phyloP scores from a whole-genome alignment of 176 grass and related monocot genomes.

The Oryza punctata region DNA sequence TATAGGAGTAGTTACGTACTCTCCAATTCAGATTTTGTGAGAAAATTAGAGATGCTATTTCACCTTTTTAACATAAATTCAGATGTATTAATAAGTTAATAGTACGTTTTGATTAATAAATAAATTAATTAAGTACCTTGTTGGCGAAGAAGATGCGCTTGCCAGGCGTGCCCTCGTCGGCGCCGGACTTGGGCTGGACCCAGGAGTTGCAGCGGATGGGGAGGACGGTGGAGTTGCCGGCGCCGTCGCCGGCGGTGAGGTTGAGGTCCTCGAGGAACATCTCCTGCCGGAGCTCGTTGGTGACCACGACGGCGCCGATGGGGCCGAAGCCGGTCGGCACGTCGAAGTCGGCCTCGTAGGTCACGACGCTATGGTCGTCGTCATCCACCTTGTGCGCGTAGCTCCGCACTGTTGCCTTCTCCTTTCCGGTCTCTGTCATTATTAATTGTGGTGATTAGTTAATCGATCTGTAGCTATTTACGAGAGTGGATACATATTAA shows the following conservation, averaged over 20 bases:
- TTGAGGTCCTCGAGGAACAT: slow-evolving; percentile 66
- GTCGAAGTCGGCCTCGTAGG: slow-evolving; percentile 56
- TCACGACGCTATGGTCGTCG: slow-evolving; percentile 30
- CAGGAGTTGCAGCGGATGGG: slow-evolving; percentile 69
- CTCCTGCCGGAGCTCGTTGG: slow-evolving; percentile 54
- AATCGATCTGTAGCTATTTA: too few relatives aligned
- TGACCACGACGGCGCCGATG: slow-evolving; percentile 65
- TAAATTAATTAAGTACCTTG: slow-evolving; percentile 36
- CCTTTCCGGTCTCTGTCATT: slow-evolving; percentile 44
- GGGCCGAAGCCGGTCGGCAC: slow-evolving; percentile 57
- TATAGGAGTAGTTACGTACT: too few relatives aligned
- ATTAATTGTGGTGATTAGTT: background rate
- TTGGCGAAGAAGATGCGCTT: slow-evolving; percentile 81
- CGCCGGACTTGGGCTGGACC: slow-evolving; percentile 46
- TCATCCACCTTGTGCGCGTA: slow-evolving; percentile 48
- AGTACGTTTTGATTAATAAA: too few relatives aligned
- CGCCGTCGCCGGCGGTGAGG: background rate
- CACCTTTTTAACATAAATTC: too few relatives aligned
- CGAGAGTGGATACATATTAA: too few relatives aligned
- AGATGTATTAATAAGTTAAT: too few relatives aligned
- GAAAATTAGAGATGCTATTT: too few relatives aligned
- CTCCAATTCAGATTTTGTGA: background rate
- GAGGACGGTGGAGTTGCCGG: background rate
- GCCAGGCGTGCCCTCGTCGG: background rate
- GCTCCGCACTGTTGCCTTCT: slow-evolving; percentile 42